phyloP scores from a whole-genome alignment of 2,329 filamentous ascomycete genomes.

The Colletotrichum siamense region DNA sequence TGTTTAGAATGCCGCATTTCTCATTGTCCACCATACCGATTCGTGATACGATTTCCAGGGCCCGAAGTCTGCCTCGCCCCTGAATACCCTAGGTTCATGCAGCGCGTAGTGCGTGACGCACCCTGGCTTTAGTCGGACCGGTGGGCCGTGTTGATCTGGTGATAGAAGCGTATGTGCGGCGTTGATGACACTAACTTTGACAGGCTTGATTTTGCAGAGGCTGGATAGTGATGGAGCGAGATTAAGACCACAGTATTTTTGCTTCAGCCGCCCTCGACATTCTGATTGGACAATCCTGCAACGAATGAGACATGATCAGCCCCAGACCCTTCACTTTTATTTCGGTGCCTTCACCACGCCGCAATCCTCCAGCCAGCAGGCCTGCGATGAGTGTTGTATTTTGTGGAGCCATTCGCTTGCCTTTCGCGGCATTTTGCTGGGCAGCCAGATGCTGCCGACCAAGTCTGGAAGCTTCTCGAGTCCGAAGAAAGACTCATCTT shows the following conservation, averaged over 20 bases:
- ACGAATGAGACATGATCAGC: background rate
- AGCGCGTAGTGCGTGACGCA: background rate
- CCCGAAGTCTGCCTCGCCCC: background rate
- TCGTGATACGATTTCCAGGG: background rate
- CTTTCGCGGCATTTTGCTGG: background rate
- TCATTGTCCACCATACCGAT: background rate
- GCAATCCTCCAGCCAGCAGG: background rate
- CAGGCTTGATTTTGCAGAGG: background rate
- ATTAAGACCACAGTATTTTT: background rate
- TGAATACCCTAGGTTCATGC: background rate
- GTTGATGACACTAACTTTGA: background rate
- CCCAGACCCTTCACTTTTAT: background rate
- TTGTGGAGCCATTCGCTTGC: background rate
- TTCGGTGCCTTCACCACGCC: background rate
- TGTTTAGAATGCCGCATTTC: constrained; percentile 5
- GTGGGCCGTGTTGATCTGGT: background rate
- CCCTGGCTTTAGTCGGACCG: background rate
- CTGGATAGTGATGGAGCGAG: background rate
- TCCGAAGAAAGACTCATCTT: background rate
- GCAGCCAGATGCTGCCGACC: background rate
- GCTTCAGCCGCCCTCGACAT: background rate
- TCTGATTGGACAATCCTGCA: background rate
- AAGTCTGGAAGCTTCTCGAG: background rate
- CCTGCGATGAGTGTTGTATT: background rate
- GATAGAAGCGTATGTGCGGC: background rate